Evolutionary conservation across 2,329 filamentous ascomycete genomes (phyloP).

Genomic region (Cadophora malorum): DNA sequence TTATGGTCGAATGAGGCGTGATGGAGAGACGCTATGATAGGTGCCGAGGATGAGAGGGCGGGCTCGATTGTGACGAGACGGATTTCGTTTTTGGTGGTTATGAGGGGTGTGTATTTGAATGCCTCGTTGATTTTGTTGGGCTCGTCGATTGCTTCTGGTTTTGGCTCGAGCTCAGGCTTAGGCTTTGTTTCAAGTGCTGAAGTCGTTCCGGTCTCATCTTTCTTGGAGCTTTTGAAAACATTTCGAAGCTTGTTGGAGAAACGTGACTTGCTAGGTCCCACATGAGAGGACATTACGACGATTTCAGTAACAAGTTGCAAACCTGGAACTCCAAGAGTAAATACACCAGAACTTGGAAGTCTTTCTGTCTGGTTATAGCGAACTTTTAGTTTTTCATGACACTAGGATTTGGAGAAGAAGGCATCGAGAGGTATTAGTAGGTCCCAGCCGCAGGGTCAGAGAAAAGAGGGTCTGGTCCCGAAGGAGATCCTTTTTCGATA

Average conservation of each 20-base stretch:
- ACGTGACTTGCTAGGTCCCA: neutral
- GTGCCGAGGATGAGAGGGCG: neutral
- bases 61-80: neutral
- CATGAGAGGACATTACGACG: neutral
- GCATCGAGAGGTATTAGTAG: too few species aligned
- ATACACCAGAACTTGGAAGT: neutral
- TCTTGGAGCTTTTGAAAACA: neutral
- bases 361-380: too few species aligned
- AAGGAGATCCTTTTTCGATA: too few species aligned
- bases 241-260: neutral
- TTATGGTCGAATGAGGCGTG: neutral
- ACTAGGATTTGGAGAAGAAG: too few species aligned
- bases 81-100: neutral
- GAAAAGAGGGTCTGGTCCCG: too few species aligned
- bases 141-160: neutral
- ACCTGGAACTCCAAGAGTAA: neutral
- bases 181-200: neutral
- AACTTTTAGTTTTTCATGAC: too few species aligned
- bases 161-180: neutral
- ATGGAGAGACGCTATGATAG: neutral
- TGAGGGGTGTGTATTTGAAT: neutral
- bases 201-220: neutral
- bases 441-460: too few species aligned
- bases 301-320: neutral
- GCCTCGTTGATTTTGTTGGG: neutral